Base-by-base conservation (phyloP, 2,329 filamentous ascomycete genomes). In the Pseudogymnoascus sp. region DNA sequence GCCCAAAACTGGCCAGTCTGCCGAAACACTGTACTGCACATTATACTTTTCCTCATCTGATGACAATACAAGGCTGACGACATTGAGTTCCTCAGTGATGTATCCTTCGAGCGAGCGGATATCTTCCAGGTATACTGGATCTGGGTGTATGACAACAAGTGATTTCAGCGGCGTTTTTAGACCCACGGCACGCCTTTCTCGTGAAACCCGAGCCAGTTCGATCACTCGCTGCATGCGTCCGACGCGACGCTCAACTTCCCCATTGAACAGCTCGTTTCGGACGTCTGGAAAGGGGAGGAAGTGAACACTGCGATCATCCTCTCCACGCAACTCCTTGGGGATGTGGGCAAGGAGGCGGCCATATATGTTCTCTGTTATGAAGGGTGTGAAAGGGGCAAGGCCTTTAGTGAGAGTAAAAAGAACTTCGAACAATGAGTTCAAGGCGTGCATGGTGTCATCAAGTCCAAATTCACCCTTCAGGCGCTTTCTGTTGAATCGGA, bases 341-440 rank as follows among this genome's bases (percentile, higher is more conserved):
- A 97, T 95, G 73, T 91, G 87, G 19, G 89, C 88, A 21, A 92
- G 82, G 11, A 97, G 84, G 68, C 88, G 88, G 65, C 86, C 84
- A 78, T 97, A 99, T 74, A 99, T 96, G 74, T 87, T 95, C 70
- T 99, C 95, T 65, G 92, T 93, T 70, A 97, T 83, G 80, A 97
- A 99, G 6, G 95, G 95, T 0, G 90, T 96, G 76, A 99, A 97
- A 2, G 95, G 95, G 14, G 95, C 93, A 60, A 99, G 83, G 38
- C 90, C 91, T 66, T 92, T 86, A 72, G 90, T 89, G 38, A 97
- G 82, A 3, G 92, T 97, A 77, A 88, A 97, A 21, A 97, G 81
- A 63, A 97, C 90, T 76, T 97, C 92, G 71, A 96, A 97, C 6
- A 97, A 84, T 1, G 95, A 93, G 77, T 97, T 96, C 62, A 99